Evolutionary conservation across 164 flowering plant species (phyloP).

Genomic region (Kingdonia uniflora): DNA sequence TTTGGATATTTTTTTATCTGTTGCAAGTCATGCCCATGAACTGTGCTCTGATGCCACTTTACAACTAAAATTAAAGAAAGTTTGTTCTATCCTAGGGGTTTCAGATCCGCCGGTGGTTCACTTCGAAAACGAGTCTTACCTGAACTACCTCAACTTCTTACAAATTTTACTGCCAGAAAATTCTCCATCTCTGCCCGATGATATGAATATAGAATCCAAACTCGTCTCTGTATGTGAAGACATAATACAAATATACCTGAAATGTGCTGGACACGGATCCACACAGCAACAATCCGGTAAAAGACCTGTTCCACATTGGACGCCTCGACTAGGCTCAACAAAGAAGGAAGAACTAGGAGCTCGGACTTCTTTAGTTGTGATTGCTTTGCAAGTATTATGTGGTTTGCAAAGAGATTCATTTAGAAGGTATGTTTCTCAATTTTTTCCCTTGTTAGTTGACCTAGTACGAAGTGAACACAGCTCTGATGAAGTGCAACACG

Average conservation of each 20-base stretch:
- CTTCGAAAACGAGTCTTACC: slow-evolving; percentile 80
- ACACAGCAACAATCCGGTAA: slow-evolving; percentile 12
- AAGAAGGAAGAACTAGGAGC: slow-evolving; percentile 89
- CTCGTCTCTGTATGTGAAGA: slow-evolving; percentile 54
- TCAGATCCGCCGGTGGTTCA: slow-evolving; percentile 85
- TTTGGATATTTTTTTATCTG: slow-evolving; percentile 42
- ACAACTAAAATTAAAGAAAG: slow-evolving; percentile 58
- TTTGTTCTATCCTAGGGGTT: slow-evolving; percentile 61
- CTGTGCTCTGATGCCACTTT: slow-evolving; percentile 44
- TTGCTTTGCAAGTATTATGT: slow-evolving; percentile 47
- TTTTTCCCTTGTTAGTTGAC: slow-evolving; percentile 74
- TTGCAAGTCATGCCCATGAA: slow-evolving; percentile 61
- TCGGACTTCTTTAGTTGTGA: slow-evolving; percentile 52
- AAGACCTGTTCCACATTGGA: slow-evolving; percentile 36
- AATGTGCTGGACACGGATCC: slow-evolving; percentile 33
- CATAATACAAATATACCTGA: slow-evolving; percentile 58
- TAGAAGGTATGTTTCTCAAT: slow-evolving; percentile 33
- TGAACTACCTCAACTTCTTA: slow-evolving; percentile 54
- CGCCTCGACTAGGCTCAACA: slow-evolving; percentile 67
- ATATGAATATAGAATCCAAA: slow-evolving; percentile 45
- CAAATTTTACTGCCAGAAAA: slow-evolving; percentile 31
- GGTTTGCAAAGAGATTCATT: slow-evolving; percentile 45
- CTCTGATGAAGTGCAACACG: slow-evolving; percentile 67
- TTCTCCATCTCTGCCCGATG: slow-evolving; percentile 32
- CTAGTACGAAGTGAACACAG: slow-evolving; percentile 85